Evolutionary conservation across 2,329 filamentous ascomycete species (phyloP), one percentile per base, ranked within the genome.

Genomic region (Trichoderma sp.): DNA sequence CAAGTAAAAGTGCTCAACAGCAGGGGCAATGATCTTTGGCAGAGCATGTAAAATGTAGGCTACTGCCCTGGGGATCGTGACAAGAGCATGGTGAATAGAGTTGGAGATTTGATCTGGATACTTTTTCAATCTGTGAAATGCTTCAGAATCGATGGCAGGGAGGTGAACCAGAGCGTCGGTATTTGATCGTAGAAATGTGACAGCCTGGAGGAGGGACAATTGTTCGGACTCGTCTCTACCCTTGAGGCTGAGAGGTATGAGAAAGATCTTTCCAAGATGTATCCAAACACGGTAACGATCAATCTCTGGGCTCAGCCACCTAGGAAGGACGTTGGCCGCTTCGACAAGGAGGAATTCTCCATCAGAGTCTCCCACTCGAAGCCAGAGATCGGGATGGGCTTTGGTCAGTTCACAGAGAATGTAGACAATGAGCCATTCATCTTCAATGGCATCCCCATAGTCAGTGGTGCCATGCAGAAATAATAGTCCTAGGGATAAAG

Each of bases 381-480:
- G 90, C 95, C 96, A 99, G 8, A 95, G 87, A 76, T 93, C 88
- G 5, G 91, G 87, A 80, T 94, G 94, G 50, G 89, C 88, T 79
- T 89, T 93, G 79, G 93, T 95, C 79, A 98, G 85, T 84, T 97
- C 93, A 62, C 94, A 91, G 35, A 99, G 87, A 6, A 98, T 86
- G 84, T 95, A 98, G 24, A 98, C 95, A 76, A 98, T 92, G 6
- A 98, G 89, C 97, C 97, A 99, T 86, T 99, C 97, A 80, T 99
- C 97, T 81, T 98, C 96, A 4, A 98, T 92, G 0, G 95, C 97
- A 84, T 99, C 97, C 9, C 96, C 95, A 80, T 95, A 98, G 82
- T 96, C 94, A 1, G 95, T 97, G 69, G 88, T 87, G 24, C 96
- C 96, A 77, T 91, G 89, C 6, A 99, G 88, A 77, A 92, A 91